Percentiles rank a stretch among this genome's conserved stretches.
These are phyloP conservation scores for Vanderwaltozyma polyspora DNA, from an alignment of 805 yeast species.

Conservation along the genomic window DNA sequence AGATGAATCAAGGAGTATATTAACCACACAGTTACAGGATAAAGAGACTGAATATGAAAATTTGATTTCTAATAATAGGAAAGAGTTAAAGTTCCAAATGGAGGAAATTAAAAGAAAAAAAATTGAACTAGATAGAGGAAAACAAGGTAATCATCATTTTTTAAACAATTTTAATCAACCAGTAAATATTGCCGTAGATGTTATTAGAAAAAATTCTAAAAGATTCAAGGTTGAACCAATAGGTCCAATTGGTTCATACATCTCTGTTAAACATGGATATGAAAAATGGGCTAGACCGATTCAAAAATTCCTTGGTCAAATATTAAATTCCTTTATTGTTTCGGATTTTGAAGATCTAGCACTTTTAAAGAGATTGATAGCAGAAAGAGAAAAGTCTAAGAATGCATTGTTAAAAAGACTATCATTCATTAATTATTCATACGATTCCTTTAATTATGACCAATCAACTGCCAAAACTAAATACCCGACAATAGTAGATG, in stretches of 20 bases:
- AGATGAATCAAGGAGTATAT: slow-evolving; percentile 2
- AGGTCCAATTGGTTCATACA: slow-evolving; percentile 69
- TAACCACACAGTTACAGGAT: slow-evolving; percentile 8
- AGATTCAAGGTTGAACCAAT: slow-evolving; percentile 43
- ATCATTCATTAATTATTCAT: too few relatives aligned
- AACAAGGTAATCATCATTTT: slow-evolving; percentile 23
- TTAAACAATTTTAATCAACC: slow-evolving; percentile 42
- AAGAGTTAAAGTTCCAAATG: too few relatives aligned
- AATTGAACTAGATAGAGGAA: slow-evolving; percentile 16
- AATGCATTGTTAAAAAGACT: too few relatives aligned
- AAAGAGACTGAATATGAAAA: slow-evolving; percentile 10
- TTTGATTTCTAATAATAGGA: slow-evolving; percentile 5
- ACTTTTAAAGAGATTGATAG: too few relatives aligned
- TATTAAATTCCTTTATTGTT: slow-evolving; percentile 58
- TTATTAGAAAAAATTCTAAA: slow-evolving; percentile 27
- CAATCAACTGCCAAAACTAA: slow-evolving; percentile 32
- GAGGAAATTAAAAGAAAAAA: slow-evolving; percentile 9
- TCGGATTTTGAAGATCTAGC: too few relatives aligned
- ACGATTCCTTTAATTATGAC: too few relatives aligned
- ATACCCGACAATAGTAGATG: slow-evolving; percentile 47
- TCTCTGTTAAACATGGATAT: slow-evolving; percentile 45
- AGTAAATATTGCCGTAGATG: slow-evolving; percentile 33
- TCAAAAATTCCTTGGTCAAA: slow-evolving; percentile 41
- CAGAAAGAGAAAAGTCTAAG: too few relatives aligned
- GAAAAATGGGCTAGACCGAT: slow-evolving; percentile 48